These are phyloP conservation scores for Monilinia polystroma DNA, from an alignment of 2,329 filamentous ascomycete genomes.

Conservation along the genomic window DNA sequence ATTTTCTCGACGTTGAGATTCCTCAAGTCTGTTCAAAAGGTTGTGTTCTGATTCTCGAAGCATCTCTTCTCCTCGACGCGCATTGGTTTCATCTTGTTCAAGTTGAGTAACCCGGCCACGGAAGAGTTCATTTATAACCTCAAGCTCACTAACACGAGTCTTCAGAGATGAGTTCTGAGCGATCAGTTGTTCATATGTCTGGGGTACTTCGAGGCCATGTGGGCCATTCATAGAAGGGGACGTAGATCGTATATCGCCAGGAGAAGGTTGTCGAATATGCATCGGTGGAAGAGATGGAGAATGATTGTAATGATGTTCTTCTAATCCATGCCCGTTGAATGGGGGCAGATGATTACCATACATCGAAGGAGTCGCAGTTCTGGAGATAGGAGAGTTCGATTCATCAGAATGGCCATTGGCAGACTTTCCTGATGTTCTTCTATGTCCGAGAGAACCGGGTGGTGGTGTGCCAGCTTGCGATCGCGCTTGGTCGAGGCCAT, in stretches of 20 bases:
- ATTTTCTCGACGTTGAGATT: constrained; percentile 75
- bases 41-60: constrained; percentile 53
- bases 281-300: constrained; percentile 52
- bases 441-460: constrained; percentile 54
- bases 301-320: constrained; percentile 63
- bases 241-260: constrained; percentile 50
- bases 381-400: constrained; percentile 75
- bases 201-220: constrained; percentile 67
- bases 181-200: constrained; percentile 77
- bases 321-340: constrained; percentile 70
- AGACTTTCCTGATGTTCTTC: constrained; percentile 69
- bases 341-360: constrained; percentile 73
- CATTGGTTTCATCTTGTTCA: constrained; percentile 71
- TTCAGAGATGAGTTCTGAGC: constrained; percentile 84
- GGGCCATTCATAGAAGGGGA: constrained; percentile 49
- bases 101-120: constrained; percentile 71
- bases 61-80: constrained; percentile 60
- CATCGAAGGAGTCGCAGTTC: constrained; percentile 74
- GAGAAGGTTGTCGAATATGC: constrained; percentile 57
- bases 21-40: constrained; percentile 66
- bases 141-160: constrained; percentile 90
- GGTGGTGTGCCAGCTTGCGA: constrained; percentile 55
- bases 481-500: constrained; percentile 58
- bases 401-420: constrained; percentile 71
- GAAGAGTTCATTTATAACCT: constrained; percentile 88